Evolutionary conservation across 345 rosid genomes (phyloP).

Genomic region (Gossypium australe): DNA sequence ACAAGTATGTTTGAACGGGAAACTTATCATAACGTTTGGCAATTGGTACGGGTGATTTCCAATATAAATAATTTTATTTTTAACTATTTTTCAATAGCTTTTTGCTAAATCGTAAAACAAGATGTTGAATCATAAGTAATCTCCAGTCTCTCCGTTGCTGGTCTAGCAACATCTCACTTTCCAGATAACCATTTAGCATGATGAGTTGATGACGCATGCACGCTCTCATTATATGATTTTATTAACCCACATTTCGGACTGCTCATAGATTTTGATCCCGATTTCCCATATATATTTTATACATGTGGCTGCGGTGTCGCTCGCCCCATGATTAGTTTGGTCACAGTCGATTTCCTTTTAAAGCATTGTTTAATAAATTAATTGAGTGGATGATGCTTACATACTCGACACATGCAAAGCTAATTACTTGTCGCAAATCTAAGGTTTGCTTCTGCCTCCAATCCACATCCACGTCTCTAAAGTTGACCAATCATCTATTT

Average conservation of each 20-base stretch:
- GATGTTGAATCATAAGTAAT: not conserved
- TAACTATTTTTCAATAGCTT: no score
- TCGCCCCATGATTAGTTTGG: not conserved
- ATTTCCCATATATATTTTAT: slow-evolving; percentile 5
- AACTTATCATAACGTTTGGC: no score
- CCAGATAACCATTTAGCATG: slow-evolving; percentile 1
- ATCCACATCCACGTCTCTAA: slow-evolving; percentile 9
- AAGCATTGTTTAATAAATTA: not conserved
- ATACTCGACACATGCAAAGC: slow-evolving; percentile 8
- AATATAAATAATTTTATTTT: no score
- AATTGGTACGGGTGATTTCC: no score
- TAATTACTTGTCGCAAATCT: slow-evolving; percentile 33
- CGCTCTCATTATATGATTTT: not conserved
- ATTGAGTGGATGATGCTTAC: slow-evolving; percentile 9
- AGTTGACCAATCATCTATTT: slow-evolving; percentile 30
- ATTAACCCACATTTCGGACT: not conserved
- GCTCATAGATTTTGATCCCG: slow-evolving; percentile 14
- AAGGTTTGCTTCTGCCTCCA: slow-evolving; percentile 8
- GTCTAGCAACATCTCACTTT: slow-evolving; percentile 20
- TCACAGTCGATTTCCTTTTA: not conserved
- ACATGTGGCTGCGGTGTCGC: slow-evolving; percentile 11
- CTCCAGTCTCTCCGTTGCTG: slow-evolving; percentile 24
- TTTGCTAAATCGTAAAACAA: not conserved
- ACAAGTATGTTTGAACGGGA: no score
- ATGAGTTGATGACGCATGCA: slow-evolving; percentile 5